Conservation (phyloP, 305 asterid species). For the Plantago coronopus region DNA sequence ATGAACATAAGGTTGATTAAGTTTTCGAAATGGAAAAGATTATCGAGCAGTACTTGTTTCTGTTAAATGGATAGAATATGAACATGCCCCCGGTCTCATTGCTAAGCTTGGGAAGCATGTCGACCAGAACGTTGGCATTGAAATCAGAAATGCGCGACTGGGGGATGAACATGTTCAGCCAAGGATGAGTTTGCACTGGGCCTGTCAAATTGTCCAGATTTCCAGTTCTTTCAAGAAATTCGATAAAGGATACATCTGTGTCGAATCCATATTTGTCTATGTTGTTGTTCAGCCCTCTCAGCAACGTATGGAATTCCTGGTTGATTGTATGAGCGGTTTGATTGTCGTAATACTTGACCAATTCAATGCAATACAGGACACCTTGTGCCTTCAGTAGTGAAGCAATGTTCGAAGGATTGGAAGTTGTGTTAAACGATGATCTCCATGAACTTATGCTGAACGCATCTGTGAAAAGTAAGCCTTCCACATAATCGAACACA, state of each 20-base stretch:
- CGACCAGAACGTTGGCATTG: constrained; percentile 41
- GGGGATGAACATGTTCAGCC: constrained; percentile 68
- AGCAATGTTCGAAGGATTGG: constrained; percentile 20
- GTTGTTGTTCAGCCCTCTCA: constrained; percentile 34
- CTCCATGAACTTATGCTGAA: constrained; percentile 45
- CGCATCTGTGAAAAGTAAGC: constrained; percentile 40
- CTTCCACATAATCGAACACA: constrained; percentile 52
- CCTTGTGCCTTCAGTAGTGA: constrained; percentile 35
- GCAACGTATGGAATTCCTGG: constrained; percentile 42
- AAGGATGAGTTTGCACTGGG: constrained; percentile 52
- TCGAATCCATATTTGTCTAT: constrained; percentile 34
- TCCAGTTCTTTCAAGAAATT: constrained; percentile 31
- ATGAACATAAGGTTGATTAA: too few species aligned
- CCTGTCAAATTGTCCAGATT: constrained; percentile 20
- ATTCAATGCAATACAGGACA: constrained; percentile 53
- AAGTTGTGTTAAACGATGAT: constrained; percentile 40
- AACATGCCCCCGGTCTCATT: constrained; percentile 32
- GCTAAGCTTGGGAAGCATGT: constrained; percentile 35
- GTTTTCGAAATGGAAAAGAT: too few species aligned
- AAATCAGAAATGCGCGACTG: constrained; percentile 47
- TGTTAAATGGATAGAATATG: constrained; percentile 55
- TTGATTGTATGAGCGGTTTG: constrained; percentile 29
- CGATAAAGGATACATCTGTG: constrained; percentile 32
- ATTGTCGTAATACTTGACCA: constrained; percentile 57
- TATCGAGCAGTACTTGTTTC: constrained; percentile 38